Evolutionary conservation across 441 rosid genomes (phyloP).

Genomic region (Bruguiera hainesii): DNA sequence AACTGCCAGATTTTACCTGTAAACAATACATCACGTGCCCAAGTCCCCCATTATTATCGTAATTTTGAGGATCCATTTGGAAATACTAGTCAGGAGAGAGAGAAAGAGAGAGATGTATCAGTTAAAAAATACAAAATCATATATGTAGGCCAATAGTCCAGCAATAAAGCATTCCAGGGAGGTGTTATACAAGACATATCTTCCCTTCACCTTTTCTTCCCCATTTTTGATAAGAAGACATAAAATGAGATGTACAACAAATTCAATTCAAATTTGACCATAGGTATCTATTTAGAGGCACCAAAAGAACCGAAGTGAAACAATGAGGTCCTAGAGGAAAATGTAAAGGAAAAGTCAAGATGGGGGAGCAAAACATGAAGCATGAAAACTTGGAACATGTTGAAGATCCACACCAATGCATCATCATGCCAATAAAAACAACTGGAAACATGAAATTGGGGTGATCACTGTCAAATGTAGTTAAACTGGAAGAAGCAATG

Average conservation of each 20-base stretch:
- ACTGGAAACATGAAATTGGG: background rate
- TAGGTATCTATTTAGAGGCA: no score
- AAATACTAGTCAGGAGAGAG: constrained; percentile 56
- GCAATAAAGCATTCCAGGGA: background rate
- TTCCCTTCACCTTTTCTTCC: no score
- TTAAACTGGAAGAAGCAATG: background rate
- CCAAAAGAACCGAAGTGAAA: no score
- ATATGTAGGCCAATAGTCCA: background rate
- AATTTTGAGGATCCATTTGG: constrained; percentile 81
- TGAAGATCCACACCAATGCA: no score
- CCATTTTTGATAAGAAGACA: no score
- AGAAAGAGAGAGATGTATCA: constrained; percentile 13
- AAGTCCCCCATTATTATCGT: constrained; percentile 65
- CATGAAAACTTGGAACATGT: no score
- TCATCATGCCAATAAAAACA: background rate
- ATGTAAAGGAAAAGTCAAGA: no score
- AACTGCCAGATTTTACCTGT: constrained; percentile 54
- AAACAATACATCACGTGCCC: constrained; percentile 91
- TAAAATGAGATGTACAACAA: no score
- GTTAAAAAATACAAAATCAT: background rate
- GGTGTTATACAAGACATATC: no score
- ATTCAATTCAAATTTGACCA: no score
- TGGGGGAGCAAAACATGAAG: no score
- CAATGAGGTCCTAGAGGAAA: no score
- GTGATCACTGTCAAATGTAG: background rate